These are phyloP conservation scores for Coemansia sp. DNA, from an alignment of 192 early-diverging fungal species.

Conservation along the genomic window DNA sequence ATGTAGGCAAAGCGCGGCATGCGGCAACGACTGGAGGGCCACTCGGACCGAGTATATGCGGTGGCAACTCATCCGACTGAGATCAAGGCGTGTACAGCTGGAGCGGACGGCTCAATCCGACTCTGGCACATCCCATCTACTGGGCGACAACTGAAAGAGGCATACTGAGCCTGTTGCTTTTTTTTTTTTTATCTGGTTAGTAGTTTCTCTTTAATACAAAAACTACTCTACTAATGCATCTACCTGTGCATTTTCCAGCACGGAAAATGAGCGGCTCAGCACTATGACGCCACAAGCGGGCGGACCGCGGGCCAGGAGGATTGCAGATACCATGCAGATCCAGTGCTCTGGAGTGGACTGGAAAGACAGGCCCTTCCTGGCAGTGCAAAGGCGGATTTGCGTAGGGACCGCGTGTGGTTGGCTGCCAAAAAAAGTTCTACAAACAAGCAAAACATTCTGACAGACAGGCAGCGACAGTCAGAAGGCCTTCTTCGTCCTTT, in stretches of 20 bases:
- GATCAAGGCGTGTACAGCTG: constrained; percentile 60
- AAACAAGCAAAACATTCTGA: constrained; percentile 5
- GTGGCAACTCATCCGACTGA: constrained; percentile 89
- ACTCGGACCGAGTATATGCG: constrained; percentile 91
- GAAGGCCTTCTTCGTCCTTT: not conserved
- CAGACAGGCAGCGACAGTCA: not conserved
- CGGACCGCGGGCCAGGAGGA: not conserved
- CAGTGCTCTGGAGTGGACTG: not conserved
- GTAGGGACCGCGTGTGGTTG: not conserved
- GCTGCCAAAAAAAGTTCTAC: not conserved
- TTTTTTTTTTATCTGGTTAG: not conserved
- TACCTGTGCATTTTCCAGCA: not conserved
- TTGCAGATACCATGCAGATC: not conserved
- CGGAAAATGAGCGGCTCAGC: not conserved
- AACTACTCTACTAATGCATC: not conserved
- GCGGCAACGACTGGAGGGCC: constrained; percentile 83
- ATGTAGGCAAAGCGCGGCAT: constrained; percentile 43
- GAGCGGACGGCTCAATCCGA: constrained; percentile 47
- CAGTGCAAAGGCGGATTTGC: constrained; percentile 5
- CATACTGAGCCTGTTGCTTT: constrained; percentile 5
- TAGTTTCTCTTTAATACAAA: not conserved
- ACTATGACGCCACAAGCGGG: constrained; percentile 11
- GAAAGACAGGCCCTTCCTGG: not conserved
- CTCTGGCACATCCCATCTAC: constrained; percentile 55
- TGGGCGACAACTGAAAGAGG: constrained; percentile 49